Evolutionary conservation across 208 protist species (phyloP).

Genomic region (Giardia muris): DNA sequence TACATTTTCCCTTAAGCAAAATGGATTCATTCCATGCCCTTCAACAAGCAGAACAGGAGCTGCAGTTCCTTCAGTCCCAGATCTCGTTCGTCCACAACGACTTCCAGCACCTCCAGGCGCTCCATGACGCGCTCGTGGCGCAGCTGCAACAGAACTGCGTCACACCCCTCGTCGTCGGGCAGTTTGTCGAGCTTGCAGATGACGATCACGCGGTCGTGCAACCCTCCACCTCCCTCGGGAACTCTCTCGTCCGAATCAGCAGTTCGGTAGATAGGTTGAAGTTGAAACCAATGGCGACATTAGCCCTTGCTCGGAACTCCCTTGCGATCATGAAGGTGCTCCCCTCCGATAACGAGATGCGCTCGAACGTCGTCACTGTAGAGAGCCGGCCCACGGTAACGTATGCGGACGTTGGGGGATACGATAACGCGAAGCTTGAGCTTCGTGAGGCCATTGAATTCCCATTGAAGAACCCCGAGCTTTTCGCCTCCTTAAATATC

Average conservation of each 20-base stretch:
- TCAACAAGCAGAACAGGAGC: neutral
- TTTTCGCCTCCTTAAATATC: slow-evolving; percentile 26
- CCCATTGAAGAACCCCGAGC: slow-evolving; percentile 89
- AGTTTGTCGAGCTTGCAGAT: slow-evolving; percentile 5
- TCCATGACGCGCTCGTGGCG: neutral
- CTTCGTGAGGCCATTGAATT: slow-evolving; percentile 89
- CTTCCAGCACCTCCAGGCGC: neutral
- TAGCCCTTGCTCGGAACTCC: neutral
- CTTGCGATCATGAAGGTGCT: slow-evolving; percentile 22
- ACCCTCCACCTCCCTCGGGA: neutral
- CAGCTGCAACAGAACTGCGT: neutral
- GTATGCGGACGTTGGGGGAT: slow-evolving; percentile 31
- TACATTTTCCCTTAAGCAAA: neutral
- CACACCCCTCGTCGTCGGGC: slow-evolving; percentile 15
- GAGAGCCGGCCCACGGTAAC: neutral
- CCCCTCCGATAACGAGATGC: slow-evolving; percentile 4
- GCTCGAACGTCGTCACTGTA: slow-evolving; percentile 14
- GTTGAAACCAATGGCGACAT: slow-evolving; percentile 16
- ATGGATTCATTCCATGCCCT: neutral
- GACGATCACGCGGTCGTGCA: neutral
- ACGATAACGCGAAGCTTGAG: slow-evolving; percentile 23
- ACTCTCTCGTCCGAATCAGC: slow-evolving; percentile 19
- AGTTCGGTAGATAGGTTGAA: neutral
- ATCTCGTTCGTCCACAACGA: neutral
- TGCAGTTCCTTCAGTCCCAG: slow-evolving; percentile 8